A percentile compares a stretch with the other conserved stretches of the same genome.
These are phyloP conservation scores for Sanghuangporus baumii DNA, from an alignment of 1,284 basidiomycete genomes.

Conservation along the genomic window DNA sequence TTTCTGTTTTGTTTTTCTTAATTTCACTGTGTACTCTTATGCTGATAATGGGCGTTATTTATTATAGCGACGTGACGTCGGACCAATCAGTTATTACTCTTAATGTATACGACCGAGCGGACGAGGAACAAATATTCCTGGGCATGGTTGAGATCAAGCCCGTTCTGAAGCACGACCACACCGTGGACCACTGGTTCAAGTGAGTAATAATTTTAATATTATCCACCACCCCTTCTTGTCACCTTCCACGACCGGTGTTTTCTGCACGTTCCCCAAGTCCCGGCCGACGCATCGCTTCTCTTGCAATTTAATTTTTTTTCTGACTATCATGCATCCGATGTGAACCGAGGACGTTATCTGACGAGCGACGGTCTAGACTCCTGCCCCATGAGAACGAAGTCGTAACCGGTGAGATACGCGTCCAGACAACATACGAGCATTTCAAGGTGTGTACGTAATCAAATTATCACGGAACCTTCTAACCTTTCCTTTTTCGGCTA, in stretches of 20 bases:
- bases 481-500: neutral
- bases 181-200: slow-evolving; percentile 98
- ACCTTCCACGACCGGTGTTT: neutral
- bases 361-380: slow-evolving; percentile 44
- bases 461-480: neutral
- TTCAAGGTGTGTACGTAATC: slow-evolving; percentile 58
- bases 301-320: slow-evolving; percentile 2
- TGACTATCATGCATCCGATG: neutral
- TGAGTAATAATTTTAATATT: slow-evolving; percentile 34
- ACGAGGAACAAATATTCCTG: slow-evolving; percentile 81
- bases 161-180: slow-evolving; percentile 82
- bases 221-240: neutral
- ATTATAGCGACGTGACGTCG: slow-evolving; percentile 87
- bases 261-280: slow-evolving; percentile 13
- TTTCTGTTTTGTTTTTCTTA: neutral
- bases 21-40: neutral
- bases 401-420: slow-evolving; percentile 89
- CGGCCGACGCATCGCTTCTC: slow-evolving; percentile 2
- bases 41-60: slow-evolving; percentile 15
- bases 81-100: slow-evolving; percentile 82
- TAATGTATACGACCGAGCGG: slow-evolving; percentile 88
- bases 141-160: slow-evolving; percentile 92
- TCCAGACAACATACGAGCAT: slow-evolving; percentile 93
- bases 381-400: slow-evolving; percentile 73
- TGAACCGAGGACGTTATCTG: slow-evolving; percentile 18